Conservation (phyloP, 2,329 filamentous ascomycete species). For the Talaromyces sp. region DNA sequence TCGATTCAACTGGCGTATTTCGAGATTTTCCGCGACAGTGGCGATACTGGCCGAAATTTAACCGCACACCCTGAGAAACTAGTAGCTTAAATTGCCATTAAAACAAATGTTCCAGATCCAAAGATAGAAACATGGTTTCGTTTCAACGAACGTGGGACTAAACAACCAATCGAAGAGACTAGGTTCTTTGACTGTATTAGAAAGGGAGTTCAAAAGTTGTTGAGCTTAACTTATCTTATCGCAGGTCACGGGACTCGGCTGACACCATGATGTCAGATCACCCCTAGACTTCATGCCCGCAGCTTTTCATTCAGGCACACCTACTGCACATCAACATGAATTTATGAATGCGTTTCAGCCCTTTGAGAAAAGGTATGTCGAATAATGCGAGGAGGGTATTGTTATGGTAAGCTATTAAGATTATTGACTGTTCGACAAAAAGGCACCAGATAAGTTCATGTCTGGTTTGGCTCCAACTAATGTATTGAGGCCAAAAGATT, state of each 20-base stretch:
- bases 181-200: background rate
- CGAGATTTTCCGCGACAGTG: background rate
- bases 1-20: background rate
- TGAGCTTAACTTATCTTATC: constrained; percentile 6
- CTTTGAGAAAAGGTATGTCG: background rate
- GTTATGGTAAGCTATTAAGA: background rate
- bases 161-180: background rate
- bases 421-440: background rate
- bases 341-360: background rate
- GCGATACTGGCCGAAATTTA: background rate
- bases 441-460: background rate
- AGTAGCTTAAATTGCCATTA: background rate
- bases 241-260: background rate
- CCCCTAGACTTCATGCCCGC: too few relatives aligned
- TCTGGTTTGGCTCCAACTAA: too few relatives aligned
- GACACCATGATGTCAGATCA: background rate
- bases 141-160: background rate
- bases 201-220: background rate
- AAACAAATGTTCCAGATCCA: background rate
- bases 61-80: background rate
- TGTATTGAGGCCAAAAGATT: background rate
- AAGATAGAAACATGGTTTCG: background rate
- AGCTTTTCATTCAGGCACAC: background rate
- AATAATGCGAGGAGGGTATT: too few relatives aligned
- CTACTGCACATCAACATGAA: background rate